Evolutionary conservation across 2,329 filamentous ascomycete species (phyloP).

Genomic region (Talaromyces verruculosus): DNA sequence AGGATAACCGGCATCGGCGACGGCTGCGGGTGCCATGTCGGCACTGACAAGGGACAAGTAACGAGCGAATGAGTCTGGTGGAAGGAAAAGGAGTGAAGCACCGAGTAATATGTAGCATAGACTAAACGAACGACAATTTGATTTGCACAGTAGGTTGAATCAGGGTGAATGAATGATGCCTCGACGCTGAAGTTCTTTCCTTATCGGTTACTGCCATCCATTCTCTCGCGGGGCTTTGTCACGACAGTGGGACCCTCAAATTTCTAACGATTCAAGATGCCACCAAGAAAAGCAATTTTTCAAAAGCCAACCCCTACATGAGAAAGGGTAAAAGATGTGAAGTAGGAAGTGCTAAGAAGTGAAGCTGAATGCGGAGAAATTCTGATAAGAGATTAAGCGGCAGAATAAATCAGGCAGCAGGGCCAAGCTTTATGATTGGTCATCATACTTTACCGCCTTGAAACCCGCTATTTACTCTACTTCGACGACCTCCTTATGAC

Average conservation of each 20-base stretch:
- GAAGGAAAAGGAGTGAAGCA: background rate
- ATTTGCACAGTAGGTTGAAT: background rate
- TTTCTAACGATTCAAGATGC: background rate
- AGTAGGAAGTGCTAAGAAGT: background rate
- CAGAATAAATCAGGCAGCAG: slow-evolving; percentile 3
- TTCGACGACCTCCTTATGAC: background rate
- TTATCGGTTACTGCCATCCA: background rate
- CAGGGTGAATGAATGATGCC: background rate
- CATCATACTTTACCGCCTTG: background rate
- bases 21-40: slow-evolving; percentile 13
- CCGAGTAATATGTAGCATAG: background rate
- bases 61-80: background rate
- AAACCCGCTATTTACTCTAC: background rate
- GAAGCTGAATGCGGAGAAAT: background rate
- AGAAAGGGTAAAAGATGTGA: background rate
- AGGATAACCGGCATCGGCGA: slow-evolving; percentile 7
- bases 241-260: background rate
- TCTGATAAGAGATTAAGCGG: slow-evolving; percentile 17
- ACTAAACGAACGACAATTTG: background rate
- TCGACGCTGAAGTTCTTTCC: background rate
- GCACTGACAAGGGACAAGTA: background rate
- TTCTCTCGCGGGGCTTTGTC: background rate
- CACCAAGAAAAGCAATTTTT: background rate
- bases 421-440: background rate
- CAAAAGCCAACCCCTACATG: background rate